Base-by-base conservation (phyloP, 73 alveolate species). In the Stentor coeruleus region DNA sequence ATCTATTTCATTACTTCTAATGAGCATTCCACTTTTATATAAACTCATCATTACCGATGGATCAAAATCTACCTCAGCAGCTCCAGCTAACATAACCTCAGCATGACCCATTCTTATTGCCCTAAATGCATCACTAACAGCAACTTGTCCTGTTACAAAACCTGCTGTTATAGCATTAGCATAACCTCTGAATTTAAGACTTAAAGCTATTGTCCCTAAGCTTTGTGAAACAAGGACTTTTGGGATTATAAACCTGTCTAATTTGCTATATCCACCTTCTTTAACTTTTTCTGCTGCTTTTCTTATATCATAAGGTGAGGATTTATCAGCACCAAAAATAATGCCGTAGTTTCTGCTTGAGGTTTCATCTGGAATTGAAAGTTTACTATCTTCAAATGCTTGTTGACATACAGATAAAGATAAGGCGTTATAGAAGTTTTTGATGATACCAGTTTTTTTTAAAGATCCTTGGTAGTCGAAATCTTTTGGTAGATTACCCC, bases 381-480 rank as follows among this genome's bases (percentile, higher is more conserved):
- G 75, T 3, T 82, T 81, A 2, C 88, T 59, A 76, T 87, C 91
- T 30, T 76, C 41, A 35, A 87, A 74, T 39, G 93, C 93, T 77
- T 87, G 90, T 37, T 40, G n/a, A 15, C 42, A 20, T 20, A 33
- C 36, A 20, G 39, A 37, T 11, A 20, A 15, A 26, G 40, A 14
- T 33, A 31, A 11, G 11, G 36, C 79, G 1, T 66, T 66, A 66
- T 66, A 66, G 3, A 33, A 20, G 42, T 66, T 66, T 57, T 57
- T 57, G 28, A 57, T 31, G 28, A 57, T 31, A 20, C 35, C 0
- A 31, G 28, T n/a, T 2, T 57, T 57, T 2, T 57, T 57, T 0
- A 0, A 20, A 20, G 35, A 57, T n/a, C 73, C 73, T 57, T n/a
- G 35, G 35, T 20, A 57, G 28, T 57, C 28, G 33, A 66, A 66